Evolutionary conservation across 257 asterid genomes (phyloP).

Genomic region (Solanum acaule): DNA sequence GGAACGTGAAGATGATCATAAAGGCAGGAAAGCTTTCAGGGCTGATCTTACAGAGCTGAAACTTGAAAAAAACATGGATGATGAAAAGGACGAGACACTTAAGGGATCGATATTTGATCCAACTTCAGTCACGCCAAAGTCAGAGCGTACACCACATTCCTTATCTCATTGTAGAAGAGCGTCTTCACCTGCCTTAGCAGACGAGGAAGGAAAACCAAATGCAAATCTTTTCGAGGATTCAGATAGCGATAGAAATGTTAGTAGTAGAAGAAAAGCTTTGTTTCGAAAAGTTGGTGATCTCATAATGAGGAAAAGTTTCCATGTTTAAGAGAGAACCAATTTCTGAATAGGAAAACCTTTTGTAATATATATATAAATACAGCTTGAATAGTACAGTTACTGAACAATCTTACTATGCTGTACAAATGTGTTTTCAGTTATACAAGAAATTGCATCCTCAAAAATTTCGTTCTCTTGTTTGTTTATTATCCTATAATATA

Average conservation of each 20-base stretch:
- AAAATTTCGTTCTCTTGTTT: not conserved
- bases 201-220: not conserved
- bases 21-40: not conserved
- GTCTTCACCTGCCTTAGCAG: not conserved
- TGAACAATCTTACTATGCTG: not conserved
- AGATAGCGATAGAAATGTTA: not conserved
- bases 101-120: slow-evolving; percentile 4
- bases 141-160: not conserved
- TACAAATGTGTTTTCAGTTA: not conserved
- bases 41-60: not conserved
- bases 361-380: not conserved
- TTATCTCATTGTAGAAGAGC: not conserved
- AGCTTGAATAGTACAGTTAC: not conserved
- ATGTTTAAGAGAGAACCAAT: not conserved
- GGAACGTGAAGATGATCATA: not conserved
- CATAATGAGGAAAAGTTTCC: slow-evolving; percentile 2
- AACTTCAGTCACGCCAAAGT: not conserved
- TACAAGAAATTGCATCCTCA: not conserved
- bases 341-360: not conserved
- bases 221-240: not conserved
- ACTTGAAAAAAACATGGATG: not conserved
- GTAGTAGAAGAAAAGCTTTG: not conserved
- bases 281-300: slow-evolving; percentile 1
- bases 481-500: not conserved
- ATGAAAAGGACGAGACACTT: not conserved